These are phyloP conservation scores for Pterocarpus santalinus DNA, from an alignment of 306 rosid species.

Conservation along the genomic window DNA sequence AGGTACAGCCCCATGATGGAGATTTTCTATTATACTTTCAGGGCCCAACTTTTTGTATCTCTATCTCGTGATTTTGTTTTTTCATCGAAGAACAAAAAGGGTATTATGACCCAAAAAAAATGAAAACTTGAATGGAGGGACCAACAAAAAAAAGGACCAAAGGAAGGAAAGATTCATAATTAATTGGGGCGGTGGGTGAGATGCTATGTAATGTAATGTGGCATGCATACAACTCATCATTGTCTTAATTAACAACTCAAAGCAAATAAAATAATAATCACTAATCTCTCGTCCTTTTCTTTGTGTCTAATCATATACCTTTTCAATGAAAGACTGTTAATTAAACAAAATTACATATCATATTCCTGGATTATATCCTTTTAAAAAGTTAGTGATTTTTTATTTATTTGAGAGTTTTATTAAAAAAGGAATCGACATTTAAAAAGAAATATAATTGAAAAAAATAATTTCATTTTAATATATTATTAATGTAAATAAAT, in stretches of 20 bases:
- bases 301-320: neutral
- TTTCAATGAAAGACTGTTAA: neutral
- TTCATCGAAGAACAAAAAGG: neutral
- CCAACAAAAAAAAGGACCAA: neutral
- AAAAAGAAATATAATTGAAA: no score
- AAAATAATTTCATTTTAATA: no score
- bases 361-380: neutral
- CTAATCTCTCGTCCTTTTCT: neutral
- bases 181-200: slow-evolving; percentile 15
- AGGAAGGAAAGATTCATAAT: neutral
- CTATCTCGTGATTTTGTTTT: neutral
- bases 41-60: slow-evolving; percentile 8
- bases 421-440: no score
- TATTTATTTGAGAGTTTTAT: no score
- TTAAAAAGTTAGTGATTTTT: no score
- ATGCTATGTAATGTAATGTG: neutral
- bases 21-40: neutral
- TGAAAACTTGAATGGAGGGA: no score
- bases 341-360: neutral
- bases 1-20: neutral
- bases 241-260: slow-evolving; percentile 12
- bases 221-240: neutral
- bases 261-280: neutral
- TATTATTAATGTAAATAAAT: no score
- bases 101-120: neutral